phyloP scores from a whole-genome alignment of 2,329 filamentous ascomycete species.

The Colletotrichum coccodes region DNA sequence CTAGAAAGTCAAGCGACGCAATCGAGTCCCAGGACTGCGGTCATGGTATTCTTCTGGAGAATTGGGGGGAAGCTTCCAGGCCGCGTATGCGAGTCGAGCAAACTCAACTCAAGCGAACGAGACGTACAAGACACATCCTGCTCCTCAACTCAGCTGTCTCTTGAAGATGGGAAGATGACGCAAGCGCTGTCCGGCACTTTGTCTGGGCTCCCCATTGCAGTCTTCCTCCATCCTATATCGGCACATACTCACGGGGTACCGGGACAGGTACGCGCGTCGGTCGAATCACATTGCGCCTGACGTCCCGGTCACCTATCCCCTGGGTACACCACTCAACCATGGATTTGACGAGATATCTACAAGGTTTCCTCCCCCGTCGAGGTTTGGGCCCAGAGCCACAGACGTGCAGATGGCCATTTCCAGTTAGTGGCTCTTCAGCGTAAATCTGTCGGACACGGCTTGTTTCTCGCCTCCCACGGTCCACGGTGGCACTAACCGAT shows the following conservation, averaged over 20 bases:
- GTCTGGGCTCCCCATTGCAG: not conserved
- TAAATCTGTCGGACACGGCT: not conserved
- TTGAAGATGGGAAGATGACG: slow-evolving; percentile 2
- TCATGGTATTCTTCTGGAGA: not conserved
- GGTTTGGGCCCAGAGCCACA: slow-evolving; percentile 12
- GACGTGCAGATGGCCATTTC: not conserved
- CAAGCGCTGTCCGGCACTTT: not conserved
- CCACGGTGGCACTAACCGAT: not conserved
- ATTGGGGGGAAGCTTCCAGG: slow-evolving; percentile 5
- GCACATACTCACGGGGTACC: not conserved
- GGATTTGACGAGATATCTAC: not conserved
- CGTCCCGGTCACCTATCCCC: not conserved
- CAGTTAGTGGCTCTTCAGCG: slow-evolving; percentile 26
- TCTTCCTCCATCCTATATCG: not conserved
- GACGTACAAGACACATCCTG: not conserved
- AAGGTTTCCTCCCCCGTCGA: not conserved
- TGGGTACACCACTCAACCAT: not conserved
- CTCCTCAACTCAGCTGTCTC: not conserved
- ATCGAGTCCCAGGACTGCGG: slow-evolving; percentile 17
- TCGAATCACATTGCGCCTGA: not conserved
- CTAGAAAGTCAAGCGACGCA: not conserved
- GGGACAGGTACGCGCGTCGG: not conserved
- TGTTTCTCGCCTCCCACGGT: not conserved
- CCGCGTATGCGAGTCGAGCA: not conserved
- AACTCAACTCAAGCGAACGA: not conserved